Base-by-base conservation (phyloP, 345 rosid genomes). In the Melastoma malabathricum region DNA sequence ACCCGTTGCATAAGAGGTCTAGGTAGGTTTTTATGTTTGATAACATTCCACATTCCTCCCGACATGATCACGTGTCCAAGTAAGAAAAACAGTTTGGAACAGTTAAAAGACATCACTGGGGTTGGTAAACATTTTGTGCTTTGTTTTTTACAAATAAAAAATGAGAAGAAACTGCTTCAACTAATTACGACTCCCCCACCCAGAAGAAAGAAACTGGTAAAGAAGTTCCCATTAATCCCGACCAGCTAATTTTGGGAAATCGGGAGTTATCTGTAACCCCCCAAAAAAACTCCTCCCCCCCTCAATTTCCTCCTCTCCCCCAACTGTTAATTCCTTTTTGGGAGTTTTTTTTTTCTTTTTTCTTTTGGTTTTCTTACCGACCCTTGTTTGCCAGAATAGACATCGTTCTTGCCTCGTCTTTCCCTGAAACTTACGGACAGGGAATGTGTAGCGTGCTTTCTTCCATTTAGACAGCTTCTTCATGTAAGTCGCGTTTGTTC, bases 161-260 rank as follows among this genome's bases (percentile, higher is more conserved):
- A 23, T 46, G 39, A 51, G 31, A 0, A 47, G 46, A 43, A 56
- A 46, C 38, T 4, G 1, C 48, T 1, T 54, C 44, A 48, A 56
- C 19, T 22, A 57, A 43, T 49, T 51, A 61, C 18, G 23, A 47
- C 9, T 10, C 12, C 12, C 12, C n/a, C n/a, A n/a, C n/a, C n/a
- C 41, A 34, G 41, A 34, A 34, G 41, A 22, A n/a, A 22, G 25
- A 34, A 34, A 34, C 41, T 34, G 41, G 41, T 6, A 34, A 22
- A 22, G 25, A 22, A 22, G 25, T 5, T 34, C 41, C 41, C 10
- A 46, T 52, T 41, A 57, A 50, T 52, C 50, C 20, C 52, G 58
- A 48, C 62, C 71, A 51, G 58, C 68, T 60, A 62, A 65, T 68
- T 65, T 65, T 71, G 68, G 60, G 63, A 64, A 38, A 45, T 65